These are phyloP conservation scores for Rhodofomes roseus DNA, from an alignment of 1,284 basidiomycete genomes.

Conservation along the genomic window DNA sequence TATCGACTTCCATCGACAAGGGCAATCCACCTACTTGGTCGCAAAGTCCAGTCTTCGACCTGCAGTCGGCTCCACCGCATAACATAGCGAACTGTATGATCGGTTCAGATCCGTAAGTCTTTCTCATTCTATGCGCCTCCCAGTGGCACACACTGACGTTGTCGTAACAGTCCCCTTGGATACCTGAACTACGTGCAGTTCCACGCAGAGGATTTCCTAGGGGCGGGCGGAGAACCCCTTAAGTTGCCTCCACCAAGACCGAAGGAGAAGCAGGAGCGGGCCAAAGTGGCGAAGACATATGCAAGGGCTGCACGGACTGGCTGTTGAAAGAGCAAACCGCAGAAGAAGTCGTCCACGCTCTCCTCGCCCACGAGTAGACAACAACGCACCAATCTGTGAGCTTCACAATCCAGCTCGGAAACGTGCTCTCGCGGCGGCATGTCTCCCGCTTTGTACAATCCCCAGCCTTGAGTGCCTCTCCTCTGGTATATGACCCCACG, in stretches of 20 bases:
- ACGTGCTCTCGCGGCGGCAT: too few relatives aligned
- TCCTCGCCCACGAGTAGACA: neutral
- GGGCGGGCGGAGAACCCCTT: too few relatives aligned
- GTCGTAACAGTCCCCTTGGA: slow-evolving; percentile 16
- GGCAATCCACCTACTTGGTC: slow-evolving; percentile 19
- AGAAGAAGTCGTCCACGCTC: neutral
- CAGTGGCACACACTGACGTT: neutral
- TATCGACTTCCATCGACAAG: slow-evolving; percentile 22
- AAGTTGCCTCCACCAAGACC: neutral
- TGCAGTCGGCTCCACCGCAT: slow-evolving; percentile 10
- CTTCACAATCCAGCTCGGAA: too few relatives aligned
- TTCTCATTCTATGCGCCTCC: neutral
- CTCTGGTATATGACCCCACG: too few relatives aligned
- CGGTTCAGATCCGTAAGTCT: slow-evolving; percentile 16
- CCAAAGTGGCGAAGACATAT: neutral
- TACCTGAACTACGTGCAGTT: slow-evolving; percentile 28
- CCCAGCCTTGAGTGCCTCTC: too few relatives aligned
- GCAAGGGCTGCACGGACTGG: neutral
- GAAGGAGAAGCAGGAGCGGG: neutral
- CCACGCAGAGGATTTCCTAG: slow-evolving; percentile 25
- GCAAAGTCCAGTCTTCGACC: slow-evolving; percentile 15
- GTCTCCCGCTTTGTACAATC: too few relatives aligned
- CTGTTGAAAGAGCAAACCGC: neutral
- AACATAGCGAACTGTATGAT: slow-evolving; percentile 13
- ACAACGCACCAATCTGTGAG: neutral